Evolutionary conservation across 306 rosid genomes (phyloP).

Genomic region (Alnus rubra): DNA sequence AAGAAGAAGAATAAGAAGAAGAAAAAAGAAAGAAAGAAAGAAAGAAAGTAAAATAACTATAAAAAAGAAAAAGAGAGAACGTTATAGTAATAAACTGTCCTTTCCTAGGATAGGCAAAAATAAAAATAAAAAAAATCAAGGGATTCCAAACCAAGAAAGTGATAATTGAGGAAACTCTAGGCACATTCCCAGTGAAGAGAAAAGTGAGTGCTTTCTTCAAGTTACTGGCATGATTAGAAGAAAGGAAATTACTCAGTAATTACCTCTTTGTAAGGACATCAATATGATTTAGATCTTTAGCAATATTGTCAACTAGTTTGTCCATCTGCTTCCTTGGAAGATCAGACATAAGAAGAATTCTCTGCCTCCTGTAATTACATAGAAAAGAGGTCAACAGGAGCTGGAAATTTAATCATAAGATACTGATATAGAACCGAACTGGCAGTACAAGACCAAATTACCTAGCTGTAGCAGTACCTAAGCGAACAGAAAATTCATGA

Average conservation of each 20-base stretch:
- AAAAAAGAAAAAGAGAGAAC: neutral
- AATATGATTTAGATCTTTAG: constrained; percentile 79
- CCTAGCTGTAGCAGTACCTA: constrained; percentile 98
- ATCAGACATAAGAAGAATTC: constrained; percentile 95
- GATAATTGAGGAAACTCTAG: constrained; percentile 4
- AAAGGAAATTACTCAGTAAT: constrained; percentile 33
- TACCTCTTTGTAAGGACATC: constrained; percentile 93
- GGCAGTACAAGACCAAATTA: constrained; percentile 41
- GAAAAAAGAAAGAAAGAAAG: too few species aligned
- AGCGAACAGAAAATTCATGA: constrained; percentile 83
- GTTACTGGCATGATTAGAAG: neutral
- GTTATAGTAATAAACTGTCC: neutral
- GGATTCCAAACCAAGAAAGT: constrained; percentile 18
- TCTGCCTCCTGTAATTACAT: constrained; percentile 70
- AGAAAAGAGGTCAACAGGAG: constrained; percentile 33
- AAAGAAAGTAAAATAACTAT: neutral
- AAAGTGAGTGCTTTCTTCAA: neutral
- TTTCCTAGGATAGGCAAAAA: neutral
- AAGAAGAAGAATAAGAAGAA: too few species aligned
- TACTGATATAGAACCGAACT: constrained; percentile 28
- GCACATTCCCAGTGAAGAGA: constrained; percentile 7
- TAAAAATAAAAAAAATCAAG: neutral
- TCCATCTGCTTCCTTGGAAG: constrained; percentile 95
- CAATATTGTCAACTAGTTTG: constrained; percentile 66
- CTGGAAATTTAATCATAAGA: constrained; percentile 31